These are phyloP conservation scores for Suzukiozyma palmioleophila DNA, from an alignment of 1,139 yeast genomes.

Conservation along the genomic window DNA sequence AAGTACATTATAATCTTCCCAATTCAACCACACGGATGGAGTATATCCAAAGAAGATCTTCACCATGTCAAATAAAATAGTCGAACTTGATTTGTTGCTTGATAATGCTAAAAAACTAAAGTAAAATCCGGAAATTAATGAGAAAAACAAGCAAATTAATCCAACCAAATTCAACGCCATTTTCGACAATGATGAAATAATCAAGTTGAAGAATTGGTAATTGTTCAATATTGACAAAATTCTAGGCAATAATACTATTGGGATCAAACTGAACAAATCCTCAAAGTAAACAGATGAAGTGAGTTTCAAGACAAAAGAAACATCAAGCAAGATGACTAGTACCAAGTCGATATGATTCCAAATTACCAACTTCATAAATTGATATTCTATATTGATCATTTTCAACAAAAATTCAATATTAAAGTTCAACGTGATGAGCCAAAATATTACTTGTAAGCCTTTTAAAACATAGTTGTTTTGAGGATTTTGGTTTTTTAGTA, in stretches of 20 bases:
- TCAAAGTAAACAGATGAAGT: conserved; percentile 16
- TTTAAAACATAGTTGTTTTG: conserved; percentile 5
- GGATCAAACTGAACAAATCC: conserved; percentile 41
- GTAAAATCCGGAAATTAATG: conserved; percentile 56
- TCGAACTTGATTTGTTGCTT: conserved; percentile 37
- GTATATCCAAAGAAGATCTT: conserved; percentile 60
- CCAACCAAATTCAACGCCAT: conserved; percentile 55
- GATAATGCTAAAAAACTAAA: conserved; percentile 54
- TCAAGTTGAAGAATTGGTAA: conserved; percentile 50
- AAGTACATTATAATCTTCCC: conserved; percentile 47
- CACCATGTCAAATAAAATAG: conserved; percentile 52
- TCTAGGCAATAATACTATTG: conserved; percentile 53
- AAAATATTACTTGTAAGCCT: conserved; percentile 23
- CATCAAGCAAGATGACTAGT: conserved; percentile 27
- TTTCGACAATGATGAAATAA: conserved; percentile 47
- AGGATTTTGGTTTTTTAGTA: conserved; percentile 18
- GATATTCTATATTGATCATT: conserved; percentile 39
- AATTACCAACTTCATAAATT: conserved; percentile 32
- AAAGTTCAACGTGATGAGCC: conserved; percentile 33
- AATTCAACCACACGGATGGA: conserved; percentile 60
- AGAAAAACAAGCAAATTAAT: conserved; percentile 46
- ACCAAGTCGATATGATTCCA: conserved; percentile 41
- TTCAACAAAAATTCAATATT: conserved; percentile 37
- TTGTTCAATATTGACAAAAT: conserved; percentile 52
- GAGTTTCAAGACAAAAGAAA: conserved; percentile 23